phyloP scores from a whole-genome alignment of 352 stramenopile species.

The Phytophthora uliginosa region DNA sequence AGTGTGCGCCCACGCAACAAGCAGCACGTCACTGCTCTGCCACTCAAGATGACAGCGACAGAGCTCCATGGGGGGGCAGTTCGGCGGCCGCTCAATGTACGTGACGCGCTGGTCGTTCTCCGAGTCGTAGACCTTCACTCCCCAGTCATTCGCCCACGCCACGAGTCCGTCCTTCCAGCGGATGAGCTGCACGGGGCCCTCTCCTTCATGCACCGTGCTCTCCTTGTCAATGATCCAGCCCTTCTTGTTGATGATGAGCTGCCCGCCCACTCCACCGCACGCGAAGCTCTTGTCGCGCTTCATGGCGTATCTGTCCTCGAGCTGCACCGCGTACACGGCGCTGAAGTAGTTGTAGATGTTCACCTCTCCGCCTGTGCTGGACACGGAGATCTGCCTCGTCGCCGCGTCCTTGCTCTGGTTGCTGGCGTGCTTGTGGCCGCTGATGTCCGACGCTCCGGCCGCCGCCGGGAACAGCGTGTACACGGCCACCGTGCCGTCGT shows the following conservation, averaged over 20 bases:
- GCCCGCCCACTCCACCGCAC: conserved; percentile 79
- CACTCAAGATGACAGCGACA: conserved; percentile 86
- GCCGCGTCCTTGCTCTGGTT: conserved; percentile 23
- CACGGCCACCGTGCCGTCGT: conserved; percentile 86
- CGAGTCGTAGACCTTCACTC: conserved; percentile 88
- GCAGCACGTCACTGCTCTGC: conserved; percentile 63
- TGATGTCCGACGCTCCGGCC: conserved; percentile 18
- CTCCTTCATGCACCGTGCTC: conserved; percentile 84
- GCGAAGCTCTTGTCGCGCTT: conserved; percentile 88
- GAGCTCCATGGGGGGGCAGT: conserved; percentile 86
- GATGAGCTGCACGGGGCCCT: conserved; percentile 84
- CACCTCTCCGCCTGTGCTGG: conserved; percentile 81
- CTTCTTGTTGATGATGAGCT: conserved; percentile 90
- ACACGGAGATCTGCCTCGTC: conserved; percentile 52
- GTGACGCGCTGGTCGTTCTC: conserved; percentile 81
- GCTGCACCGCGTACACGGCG: conserved; percentile 82
- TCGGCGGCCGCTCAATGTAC: conserved; percentile 83
- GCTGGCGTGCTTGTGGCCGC: conserved; percentile 28
- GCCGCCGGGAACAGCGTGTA: conserved; percentile 71
- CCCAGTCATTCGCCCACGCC: conserved; percentile 90
- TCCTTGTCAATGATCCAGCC: conserved; percentile 92
- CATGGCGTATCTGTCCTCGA: conserved; percentile 83
- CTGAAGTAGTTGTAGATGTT: conserved; percentile 93
- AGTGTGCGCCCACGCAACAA: conserved; percentile 84
- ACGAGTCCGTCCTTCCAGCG: conserved; percentile 84